phyloP scores from a whole-genome alignment of 345 rosid genomes.

The Microcos paniculata region DNA sequence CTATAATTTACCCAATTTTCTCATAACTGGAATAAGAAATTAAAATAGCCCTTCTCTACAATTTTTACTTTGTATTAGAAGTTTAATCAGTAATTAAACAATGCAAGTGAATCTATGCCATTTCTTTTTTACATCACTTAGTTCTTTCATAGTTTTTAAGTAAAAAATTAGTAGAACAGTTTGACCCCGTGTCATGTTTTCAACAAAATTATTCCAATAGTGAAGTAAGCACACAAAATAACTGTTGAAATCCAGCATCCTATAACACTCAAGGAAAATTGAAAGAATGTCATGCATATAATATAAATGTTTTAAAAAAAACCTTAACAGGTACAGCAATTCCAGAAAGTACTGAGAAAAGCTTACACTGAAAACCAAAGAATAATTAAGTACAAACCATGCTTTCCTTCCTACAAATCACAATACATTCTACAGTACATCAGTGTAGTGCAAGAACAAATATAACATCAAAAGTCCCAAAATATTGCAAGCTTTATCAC shows the following conservation, averaged over 20 bases:
- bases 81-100: not conserved
- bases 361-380: not conserved
- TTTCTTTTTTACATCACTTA: not conserved
- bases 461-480: not conserved
- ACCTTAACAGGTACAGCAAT: not conserved
- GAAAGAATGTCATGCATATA: not conserved
- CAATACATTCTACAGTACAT: not conserved
- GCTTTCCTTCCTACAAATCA: not conserved
- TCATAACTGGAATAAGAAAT: not conserved
- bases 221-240: not conserved
- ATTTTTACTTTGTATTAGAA: not conserved
- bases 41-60: not conserved
- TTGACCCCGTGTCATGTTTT: not conserved
- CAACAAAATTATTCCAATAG: not conserved
- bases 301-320: not conserved
- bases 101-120: slow-evolving; percentile 5
- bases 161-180: not conserved
- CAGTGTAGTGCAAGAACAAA: not conserved
- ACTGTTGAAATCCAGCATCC: not conserved
- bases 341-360: not conserved
- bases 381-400: not conserved
- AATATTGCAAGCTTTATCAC: not conserved
- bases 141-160: not conserved
- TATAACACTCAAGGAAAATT: not conserved
- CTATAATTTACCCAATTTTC: not conserved